Conservation (phyloP, 2,329 filamentous ascomycete genomes). For the Diaporthe eres region DNA sequence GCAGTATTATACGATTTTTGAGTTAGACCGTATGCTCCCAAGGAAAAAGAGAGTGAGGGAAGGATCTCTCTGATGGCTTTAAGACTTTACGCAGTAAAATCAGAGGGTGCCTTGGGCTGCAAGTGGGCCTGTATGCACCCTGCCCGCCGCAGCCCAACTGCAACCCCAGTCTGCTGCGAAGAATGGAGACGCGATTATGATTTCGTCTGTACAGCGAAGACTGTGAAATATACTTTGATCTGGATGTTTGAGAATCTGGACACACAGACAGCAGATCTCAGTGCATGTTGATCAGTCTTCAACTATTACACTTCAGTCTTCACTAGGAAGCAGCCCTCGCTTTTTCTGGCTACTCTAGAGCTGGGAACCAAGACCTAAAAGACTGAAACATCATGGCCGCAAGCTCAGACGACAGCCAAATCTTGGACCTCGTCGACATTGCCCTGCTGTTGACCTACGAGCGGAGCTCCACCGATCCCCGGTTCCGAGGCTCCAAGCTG, state of each 20-base stretch:
- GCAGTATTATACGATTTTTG: no score
- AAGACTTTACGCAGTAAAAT: no score
- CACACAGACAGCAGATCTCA: no score
- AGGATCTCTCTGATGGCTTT: no score
- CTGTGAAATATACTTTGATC: no score
- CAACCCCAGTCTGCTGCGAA: no score
- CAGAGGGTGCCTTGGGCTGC: not conserved
- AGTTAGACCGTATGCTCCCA: no score
- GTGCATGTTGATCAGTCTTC: not conserved
- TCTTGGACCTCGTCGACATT: not conserved
- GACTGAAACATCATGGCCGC: not conserved
- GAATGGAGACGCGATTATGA: not conserved
- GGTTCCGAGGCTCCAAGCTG: not conserved
- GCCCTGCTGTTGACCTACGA: not conserved
- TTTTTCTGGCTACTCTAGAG: not conserved
- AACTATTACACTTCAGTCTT: not conserved
- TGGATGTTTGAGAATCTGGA: no score
- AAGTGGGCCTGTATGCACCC: not conserved
- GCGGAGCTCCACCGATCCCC: not conserved
- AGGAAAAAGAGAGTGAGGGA: no score
- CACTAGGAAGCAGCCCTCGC: not conserved
- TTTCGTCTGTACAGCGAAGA: not conserved
- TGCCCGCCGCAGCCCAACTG: not conserved
- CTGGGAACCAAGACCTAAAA: not conserved
- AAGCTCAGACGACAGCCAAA: not conserved